Base-by-base conservation (phyloP, 2,329 filamentous ascomycete genomes). In the Pestalotiopsis sp. region DNA sequence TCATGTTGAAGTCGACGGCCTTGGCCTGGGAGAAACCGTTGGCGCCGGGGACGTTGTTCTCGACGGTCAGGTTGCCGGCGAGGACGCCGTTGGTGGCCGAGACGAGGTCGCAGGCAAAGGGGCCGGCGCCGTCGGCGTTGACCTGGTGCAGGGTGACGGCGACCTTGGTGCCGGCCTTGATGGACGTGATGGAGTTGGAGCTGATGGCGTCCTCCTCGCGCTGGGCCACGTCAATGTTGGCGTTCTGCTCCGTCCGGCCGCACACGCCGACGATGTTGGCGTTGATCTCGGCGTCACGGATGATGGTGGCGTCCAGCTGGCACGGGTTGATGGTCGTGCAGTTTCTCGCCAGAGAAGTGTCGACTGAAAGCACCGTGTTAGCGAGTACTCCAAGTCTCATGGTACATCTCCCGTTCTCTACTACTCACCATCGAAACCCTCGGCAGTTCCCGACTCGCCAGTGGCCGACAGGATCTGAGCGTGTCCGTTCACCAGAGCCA, bases 291-390 rank as follows among this genome's bases (percentile, higher is more conserved):
- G 84, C 84, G 68, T 89, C 87, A 65, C 85, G 84, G 78, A 92
- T 91, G 74, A 91, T 84, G 66, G 88, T 90, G 12, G 88, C 83
- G 68, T 92, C 90, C 71, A 88, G 87, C 74, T 92, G 89, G 82
- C 90, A 91, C 23, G 90, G 89, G 76, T 84, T 88, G 80, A 90
- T 89, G 67, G 81, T 81, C 17, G 88, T 90, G 77, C 89, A 90
- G 77, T 91, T 89, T 71, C 90, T 85, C 36, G 90, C 87, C 72
- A 90, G 83, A 68, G 79, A 79, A 55, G 83, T 78, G 72, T 87
- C 84, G 69, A 91, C 84, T 85, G 69, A n/a, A 41, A 23, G 17
- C 23, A n/a, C 13, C 17, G 14, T 25, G 36, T 63, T 36, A 61
- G 71, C 55, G 68, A 36, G 23, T 25, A 5, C 27, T 4, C 6